A percentile compares a stretch with the other conserved stretches of the same genome.
phyloP scores from a whole-genome alignment of 768 basidiomycete genomes.

The Xerocomellus intermedius region DNA sequence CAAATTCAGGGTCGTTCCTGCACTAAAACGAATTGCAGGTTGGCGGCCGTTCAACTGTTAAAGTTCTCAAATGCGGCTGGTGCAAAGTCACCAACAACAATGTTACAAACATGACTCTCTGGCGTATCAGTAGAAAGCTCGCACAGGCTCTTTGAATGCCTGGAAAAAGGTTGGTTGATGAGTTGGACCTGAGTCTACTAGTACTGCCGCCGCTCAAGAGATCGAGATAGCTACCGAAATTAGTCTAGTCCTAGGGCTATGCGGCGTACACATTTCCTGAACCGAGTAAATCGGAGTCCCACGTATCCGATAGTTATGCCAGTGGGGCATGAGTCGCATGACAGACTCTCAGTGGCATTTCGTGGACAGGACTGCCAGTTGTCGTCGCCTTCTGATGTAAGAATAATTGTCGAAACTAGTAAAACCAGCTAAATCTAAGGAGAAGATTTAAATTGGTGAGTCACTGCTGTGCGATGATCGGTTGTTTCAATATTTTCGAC shows the following conservation, averaged over 20 bases:
- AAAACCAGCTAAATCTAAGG: not conserved
- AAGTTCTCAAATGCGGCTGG: not conserved
- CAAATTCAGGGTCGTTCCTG: slow-evolving; percentile 5
- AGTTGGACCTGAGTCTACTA: not conserved
- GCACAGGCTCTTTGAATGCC: not conserved
- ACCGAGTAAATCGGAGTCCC: not conserved
- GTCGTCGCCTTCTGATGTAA: not conserved
- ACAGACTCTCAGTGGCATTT: not conserved
- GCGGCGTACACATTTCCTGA: not conserved
- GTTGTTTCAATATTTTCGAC: slow-evolving; percentile 9
- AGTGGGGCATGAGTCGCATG: not conserved
- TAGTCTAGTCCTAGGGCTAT: not conserved
- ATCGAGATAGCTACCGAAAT: not conserved
- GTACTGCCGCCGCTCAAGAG: not conserved
- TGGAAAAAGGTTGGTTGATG: not conserved
- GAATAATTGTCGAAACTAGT: not conserved
- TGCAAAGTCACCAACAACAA: not conserved
- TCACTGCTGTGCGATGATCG: not conserved
- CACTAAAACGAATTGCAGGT: not conserved
- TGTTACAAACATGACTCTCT: not conserved
- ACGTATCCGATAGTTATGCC: not conserved
- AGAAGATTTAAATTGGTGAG: slow-evolving; percentile 5
- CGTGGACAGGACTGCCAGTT: not conserved
- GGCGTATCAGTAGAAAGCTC: too few relatives aligned
- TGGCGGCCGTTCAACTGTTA: too few relatives aligned